Percentiles rank a stretch among this genome's conserved stretches.
Conservation (phyloP, 2,329 filamentous ascomycete genomes). For the Fusarium siculi region DNA sequence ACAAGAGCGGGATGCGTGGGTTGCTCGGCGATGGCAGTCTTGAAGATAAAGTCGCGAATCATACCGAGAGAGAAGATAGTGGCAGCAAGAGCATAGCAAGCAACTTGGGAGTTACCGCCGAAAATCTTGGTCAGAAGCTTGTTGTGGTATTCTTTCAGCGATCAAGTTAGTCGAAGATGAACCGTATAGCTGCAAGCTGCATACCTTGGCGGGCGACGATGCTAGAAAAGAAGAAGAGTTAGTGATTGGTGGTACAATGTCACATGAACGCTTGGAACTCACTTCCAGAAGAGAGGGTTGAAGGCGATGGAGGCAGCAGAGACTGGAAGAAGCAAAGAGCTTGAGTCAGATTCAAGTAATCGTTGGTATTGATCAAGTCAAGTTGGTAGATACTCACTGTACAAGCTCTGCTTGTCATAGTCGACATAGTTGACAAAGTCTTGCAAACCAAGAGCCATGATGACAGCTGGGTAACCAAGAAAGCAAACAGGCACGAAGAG, state of each 20-base stretch:
- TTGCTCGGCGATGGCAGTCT: constrained; percentile 79
- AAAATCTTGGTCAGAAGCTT: constrained; percentile 90
- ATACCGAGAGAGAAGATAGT: constrained; percentile 94
- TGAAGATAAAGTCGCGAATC: constrained; percentile 87
- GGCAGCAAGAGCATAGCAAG: constrained; percentile 89
- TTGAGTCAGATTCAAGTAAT: constrained; percentile 24
- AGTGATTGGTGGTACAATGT: constrained; percentile 41
- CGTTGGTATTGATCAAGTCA: constrained; percentile 8
- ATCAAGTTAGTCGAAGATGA: constrained; percentile 25
- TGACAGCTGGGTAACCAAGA: constrained; percentile 13
- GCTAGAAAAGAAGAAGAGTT: constrained; percentile 59
- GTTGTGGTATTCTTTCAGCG: constrained; percentile 82
- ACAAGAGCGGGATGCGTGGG: constrained; percentile 80
- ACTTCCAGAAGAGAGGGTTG: constrained; percentile 99
- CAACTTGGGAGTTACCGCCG: constrained; percentile 77
- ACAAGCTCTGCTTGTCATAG: constrained; percentile 72
- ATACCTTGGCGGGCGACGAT: constrained; percentile 84
- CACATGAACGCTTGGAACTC: constrained; percentile 55
- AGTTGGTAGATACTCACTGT: constrained; percentile 62
- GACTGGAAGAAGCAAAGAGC: constrained; percentile 62
- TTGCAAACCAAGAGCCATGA: constrained; percentile 54
- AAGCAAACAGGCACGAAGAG: background rate
- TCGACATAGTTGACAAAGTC: constrained; percentile 73
- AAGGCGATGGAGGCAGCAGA: constrained; percentile 86
- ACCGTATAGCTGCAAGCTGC: constrained; percentile 28